Base-by-base conservation (phyloP, 345 rosid genomes). In the Noccaea bulbosa region DNA sequence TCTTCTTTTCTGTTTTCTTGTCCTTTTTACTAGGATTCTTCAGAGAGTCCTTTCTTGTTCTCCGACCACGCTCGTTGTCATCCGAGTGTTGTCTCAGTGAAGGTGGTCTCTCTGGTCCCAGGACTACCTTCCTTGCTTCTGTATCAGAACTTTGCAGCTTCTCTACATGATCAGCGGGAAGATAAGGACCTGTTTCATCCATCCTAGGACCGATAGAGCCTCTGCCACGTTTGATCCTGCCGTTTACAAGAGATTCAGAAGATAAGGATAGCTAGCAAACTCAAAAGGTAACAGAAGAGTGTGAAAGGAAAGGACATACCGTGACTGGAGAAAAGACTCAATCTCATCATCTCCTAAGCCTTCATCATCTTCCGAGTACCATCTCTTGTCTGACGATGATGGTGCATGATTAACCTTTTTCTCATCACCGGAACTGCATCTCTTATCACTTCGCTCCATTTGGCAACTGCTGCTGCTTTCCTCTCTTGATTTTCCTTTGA, bases 101-200 rank as follows among this genome's bases (percentile, higher is more conserved):
- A 68, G 75, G 52, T 49, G 89, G 95, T 78, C 76, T 87, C 75
- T 78, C 85, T 14, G 91, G 90, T 51, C 91, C 88, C 66, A 83
- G 55, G 15, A 73, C 72, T 38, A 74, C 72, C 11, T 46, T 73
- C n/a, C 62, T 65, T 11, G 69, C 75, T 70, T 77, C 70, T 11
- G 9, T 34, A 67, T 70, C 79, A 6, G 10, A 56, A 24, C 61
- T 51, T 46, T 75, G 30, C 46, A 86, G 48, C 6, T n/a, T 14
- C 51, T 58, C 71, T 27, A 43, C 78, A 45, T 75, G 83, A 17
- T 61, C 48, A 4, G 64, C 35, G 0, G 84, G 84, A 62, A 85
- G 96, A 59, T 84, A 88, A 10, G 98, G 98, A 11, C 96, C 92
- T 20, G 97, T 83, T 80, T 90, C 98, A 61, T 90, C 98, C 96